A percentile compares a stretch with the other conserved stretches of the same genome.
phyloP scores from a whole-genome alignment of 331 rosid species.

The Pyrus hybrid region DNA sequence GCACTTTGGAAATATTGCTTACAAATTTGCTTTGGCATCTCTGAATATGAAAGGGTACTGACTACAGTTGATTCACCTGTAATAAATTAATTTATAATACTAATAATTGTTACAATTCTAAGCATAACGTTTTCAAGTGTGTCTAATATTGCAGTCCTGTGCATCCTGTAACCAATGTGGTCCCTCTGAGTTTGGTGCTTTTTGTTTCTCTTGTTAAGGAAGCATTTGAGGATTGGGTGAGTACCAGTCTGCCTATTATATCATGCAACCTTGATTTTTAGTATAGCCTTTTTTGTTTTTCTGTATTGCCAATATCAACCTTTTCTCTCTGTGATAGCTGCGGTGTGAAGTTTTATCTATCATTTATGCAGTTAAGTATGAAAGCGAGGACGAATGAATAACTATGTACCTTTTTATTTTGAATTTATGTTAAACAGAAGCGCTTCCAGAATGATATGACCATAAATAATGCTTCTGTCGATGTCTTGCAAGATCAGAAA shows the following conservation, averaged over 20 bases:
- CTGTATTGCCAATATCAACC: neutral
- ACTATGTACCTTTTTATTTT: conserved; percentile 6
- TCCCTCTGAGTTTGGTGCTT: conserved; percentile 82
- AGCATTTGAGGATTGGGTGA: conserved; percentile 97
- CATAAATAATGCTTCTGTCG: conserved; percentile 56
- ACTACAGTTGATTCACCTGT: neutral
- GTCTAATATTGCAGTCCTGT: conserved; percentile 71
- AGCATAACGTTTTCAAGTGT: conserved; percentile 8
- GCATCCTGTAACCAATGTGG: conserved; percentile 80
- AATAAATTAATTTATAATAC: neutral
- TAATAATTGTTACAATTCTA: neutral
- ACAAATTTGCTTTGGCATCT: neutral
- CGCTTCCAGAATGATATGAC: conserved; percentile 92
- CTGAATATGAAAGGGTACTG: neutral
- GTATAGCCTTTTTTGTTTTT: neutral
- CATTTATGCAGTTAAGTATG: neutral
- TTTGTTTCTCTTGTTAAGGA: conserved; percentile 82
- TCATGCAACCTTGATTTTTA: conserved; percentile 1
- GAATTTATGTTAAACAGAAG: conserved; percentile 51
- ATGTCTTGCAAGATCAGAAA: conserved; percentile 71
- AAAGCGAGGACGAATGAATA: neutral
- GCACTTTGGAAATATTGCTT: neutral
- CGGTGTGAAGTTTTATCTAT: conserved; percentile 5
- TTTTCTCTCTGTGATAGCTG: neutral
- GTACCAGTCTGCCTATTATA: conserved; percentile 20